Evolutionary conservation across 2,329 filamentous ascomycete species (phyloP), one percentile per base, ranked within the genome.

Genomic region (Tothia fuscella): DNA sequence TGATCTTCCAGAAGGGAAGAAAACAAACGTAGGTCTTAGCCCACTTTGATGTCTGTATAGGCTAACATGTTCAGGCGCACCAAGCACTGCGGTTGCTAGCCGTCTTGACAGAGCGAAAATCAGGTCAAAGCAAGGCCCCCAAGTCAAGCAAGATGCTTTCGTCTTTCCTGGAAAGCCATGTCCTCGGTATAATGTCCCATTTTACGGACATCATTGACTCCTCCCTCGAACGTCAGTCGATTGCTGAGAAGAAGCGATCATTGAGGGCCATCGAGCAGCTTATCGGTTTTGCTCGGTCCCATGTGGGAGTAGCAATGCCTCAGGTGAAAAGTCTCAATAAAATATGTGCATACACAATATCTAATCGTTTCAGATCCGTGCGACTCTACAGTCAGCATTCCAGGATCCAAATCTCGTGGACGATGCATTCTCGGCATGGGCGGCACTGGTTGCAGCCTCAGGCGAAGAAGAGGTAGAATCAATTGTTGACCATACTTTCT

Each of bases 191-290:
- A 41, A 87, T 95, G 61, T 79, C 85, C 5, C 74, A 80, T 26
- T 78, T 96, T 49, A 85, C 84, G 1, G 79, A 88, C 47, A 65
- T 70, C 7, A 78, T 95, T 45, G 91, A 88, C 51, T 81, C 85
- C 54, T 67, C 70, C 10, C 65, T 67, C 29, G 62, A 69, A 16
- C 68, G 71, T 44, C 73, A 75, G 43, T 72, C 61, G 48, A 67
- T 62, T 51, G 72, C 56, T 53, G 87, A 95, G 55, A 85, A 87
- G 52, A 76, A 75, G 43, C 74, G 82, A 45, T 87, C 80, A 51
- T 76, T 98, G 6, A 75, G 76, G 48, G 88, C 85, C 4, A 81
- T 98, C 55, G 82, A 86, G 50, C 85, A 93, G 56, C 83, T 98
- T 74, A 81, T 95, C 38, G 76, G 69, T 41, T 67, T 93, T 37